These are phyloP conservation scores for Eimeria acervulina DNA, from an alignment of 169 alveolate genomes.

Conservation along the genomic window DNA sequence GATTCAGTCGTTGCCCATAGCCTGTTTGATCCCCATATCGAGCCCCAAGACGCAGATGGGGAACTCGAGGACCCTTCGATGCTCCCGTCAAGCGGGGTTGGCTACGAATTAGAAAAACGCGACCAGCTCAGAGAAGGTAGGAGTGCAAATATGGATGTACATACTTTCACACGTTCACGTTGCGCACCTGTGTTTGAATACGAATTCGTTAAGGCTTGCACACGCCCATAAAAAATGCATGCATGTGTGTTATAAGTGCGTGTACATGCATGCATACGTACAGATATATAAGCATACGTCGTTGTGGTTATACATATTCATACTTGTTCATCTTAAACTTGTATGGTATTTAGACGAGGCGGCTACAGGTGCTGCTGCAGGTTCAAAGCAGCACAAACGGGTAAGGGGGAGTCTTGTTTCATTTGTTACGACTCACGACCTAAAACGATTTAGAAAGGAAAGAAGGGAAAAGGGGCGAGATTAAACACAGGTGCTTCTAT, in stretches of 20 bases:
- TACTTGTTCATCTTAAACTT: neutral
- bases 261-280: neutral
- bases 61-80: constrained; percentile 64
- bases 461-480: neutral
- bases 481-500: constrained; percentile 4
- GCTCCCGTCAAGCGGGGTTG: constrained; percentile 46
- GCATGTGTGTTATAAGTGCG: neutral
- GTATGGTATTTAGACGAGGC: neutral
- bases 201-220: too few species aligned
- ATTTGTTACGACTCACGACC: neutral
- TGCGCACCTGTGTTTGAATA: neutral
- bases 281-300: too few species aligned
- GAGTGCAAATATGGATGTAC: neutral
- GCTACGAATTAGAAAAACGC: constrained; percentile 40
- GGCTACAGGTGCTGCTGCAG: constrained; percentile 34
- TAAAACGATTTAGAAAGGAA: neutral
- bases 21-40: constrained; percentile 50
- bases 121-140: constrained; percentile 20
- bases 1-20: constrained; percentile 16
- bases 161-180: neutral
- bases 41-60: constrained; percentile 40
- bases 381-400: neutral
- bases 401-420: neutral
- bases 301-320: neutral
- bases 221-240: neutral